Conservation (phyloP, 1,284 basidiomycete genomes). For the Wallemia mellicola region DNA sequence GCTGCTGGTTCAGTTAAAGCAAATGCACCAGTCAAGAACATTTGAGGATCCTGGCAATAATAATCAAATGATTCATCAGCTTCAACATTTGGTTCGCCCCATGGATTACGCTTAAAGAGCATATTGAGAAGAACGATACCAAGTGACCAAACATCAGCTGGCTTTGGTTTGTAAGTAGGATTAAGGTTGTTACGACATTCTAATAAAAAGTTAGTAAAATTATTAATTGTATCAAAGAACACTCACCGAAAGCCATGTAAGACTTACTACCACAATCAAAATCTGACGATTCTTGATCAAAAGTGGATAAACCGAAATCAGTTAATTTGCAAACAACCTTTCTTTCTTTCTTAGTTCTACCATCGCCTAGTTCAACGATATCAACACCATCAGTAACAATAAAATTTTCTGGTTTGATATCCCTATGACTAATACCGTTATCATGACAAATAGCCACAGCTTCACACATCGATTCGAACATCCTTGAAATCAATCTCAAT, state of each 20-base stretch:
- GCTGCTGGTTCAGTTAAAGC: constrained; percentile 63
- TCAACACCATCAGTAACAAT: constrained; percentile 57
- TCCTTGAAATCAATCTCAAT: constrained; percentile 67
- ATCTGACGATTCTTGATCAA: constrained; percentile 59
- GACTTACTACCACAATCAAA: constrained; percentile 97
- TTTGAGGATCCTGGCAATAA: constrained; percentile 46
- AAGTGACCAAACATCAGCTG: constrained; percentile 93
- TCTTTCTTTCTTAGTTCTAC: constrained; percentile 16
- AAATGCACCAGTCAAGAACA: constrained; percentile 68
- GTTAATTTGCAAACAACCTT: constrained; percentile 53
- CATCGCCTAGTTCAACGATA: constrained; percentile 12
- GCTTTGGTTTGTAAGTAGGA: constrained; percentile 67
- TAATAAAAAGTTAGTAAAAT: constrained; percentile 12
- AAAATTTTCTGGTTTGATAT: constrained; percentile 95
- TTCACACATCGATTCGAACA: constrained; percentile 97
- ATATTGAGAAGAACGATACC: constrained; percentile 97
- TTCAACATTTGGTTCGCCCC: constrained; percentile 64
- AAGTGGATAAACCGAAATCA: constrained; percentile 86
- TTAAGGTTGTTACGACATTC: constrained; percentile 94
- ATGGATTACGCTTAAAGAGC: constrained; percentile 94
- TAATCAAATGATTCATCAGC: constrained; percentile 50
- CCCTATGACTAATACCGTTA: constrained; percentile 69
- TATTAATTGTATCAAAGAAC: not conserved
- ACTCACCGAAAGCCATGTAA: constrained; percentile 84
- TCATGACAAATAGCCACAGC: constrained; percentile 89